A percentile compares a stretch with the other conserved stretches of the same genome.
phyloP scores from a whole-genome alignment of 257 asterid species.

The Echites panduratus region DNA sequence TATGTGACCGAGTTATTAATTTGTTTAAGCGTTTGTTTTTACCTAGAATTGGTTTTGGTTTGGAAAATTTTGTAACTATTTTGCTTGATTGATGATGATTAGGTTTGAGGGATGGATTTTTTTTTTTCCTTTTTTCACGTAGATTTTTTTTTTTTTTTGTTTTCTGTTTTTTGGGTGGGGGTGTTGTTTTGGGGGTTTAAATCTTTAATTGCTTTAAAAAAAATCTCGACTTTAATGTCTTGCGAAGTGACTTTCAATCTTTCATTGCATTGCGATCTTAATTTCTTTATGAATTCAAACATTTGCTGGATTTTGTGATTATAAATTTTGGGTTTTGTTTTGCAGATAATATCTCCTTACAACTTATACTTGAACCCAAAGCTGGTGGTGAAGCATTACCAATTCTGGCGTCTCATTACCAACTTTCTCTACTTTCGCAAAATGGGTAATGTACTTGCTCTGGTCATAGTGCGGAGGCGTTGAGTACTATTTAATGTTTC shows the following conservation, averaged over 20 bases:
- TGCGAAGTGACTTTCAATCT: too few species aligned
- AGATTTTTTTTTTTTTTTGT: too few species aligned
- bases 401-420: conserved; percentile 89
- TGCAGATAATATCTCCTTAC: conserved; percentile 97
- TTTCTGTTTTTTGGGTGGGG: too few species aligned
- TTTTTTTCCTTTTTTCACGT: too few species aligned
- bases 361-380: conserved; percentile 88
- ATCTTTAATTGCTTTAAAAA: neutral
- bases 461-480: neutral
- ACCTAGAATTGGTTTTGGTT: neutral
- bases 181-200: too few species aligned
- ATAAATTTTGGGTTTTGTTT: too few species aligned
- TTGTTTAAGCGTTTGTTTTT: neutral
- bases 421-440: conserved; percentile 91
- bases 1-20: neutral
- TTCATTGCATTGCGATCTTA: neutral
- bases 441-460: conserved; percentile 65
- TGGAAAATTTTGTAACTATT: neutral
- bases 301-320: neutral
- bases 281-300: neutral
- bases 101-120: too few species aligned
- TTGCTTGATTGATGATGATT: neutral
- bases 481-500: too few species aligned
- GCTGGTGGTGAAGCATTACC: conserved; percentile 83
- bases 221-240: too few species aligned